phyloP scores from a whole-genome alignment of 2,329 filamentous ascomycete genomes.

The Elsinoe perseae region DNA sequence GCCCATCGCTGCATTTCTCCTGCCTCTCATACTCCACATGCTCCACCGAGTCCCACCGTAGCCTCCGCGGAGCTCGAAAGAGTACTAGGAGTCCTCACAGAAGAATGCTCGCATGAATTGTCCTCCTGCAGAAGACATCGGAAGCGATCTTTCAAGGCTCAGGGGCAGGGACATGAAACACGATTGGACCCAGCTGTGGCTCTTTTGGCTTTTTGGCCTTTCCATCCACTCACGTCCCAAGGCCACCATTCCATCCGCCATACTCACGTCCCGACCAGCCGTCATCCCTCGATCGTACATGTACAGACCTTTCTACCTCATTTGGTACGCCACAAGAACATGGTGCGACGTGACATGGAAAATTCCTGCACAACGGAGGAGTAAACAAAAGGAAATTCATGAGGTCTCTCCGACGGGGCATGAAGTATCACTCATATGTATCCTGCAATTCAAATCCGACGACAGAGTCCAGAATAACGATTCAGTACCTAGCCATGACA shows the following conservation, averaged over 20 bases:
- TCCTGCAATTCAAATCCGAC: not conserved
- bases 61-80: not conserved
- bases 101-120: not conserved
- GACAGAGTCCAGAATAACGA: not conserved
- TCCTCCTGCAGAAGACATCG: not conserved
- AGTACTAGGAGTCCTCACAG: not conserved
- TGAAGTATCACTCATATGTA: not conserved
- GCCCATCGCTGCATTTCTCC: not conserved
- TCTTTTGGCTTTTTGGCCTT: not conserved
- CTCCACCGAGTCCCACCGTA: not conserved
- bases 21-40: not conserved
- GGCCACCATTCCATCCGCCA: not conserved
- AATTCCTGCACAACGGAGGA: not conserved
- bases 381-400: not conserved
- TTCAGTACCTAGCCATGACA: not conserved
- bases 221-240: not conserved
- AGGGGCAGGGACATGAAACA: constrained; percentile 4
- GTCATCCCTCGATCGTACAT: constrained; percentile 8
- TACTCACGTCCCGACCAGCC: not conserved
- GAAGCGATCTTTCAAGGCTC: not conserved
- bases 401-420: constrained; percentile 1
- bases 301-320: constrained; percentile 1
- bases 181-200: not conserved
- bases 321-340: not conserved
- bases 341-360: constrained; percentile 2